phyloP scores from a whole-genome alignment of 306 rosid species.

The Ziziphus jujuba region DNA sequence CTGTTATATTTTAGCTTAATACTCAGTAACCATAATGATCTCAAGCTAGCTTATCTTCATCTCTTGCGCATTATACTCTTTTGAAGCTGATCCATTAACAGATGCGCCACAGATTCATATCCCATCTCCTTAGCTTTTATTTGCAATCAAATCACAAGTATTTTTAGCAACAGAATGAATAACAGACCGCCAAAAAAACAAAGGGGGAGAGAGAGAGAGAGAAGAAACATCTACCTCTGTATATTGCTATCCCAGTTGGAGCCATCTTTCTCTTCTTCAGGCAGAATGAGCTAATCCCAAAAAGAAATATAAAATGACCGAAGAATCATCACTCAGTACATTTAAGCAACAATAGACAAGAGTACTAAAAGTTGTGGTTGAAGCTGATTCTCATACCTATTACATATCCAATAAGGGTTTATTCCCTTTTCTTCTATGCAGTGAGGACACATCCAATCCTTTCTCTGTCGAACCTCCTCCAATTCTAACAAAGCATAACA shows the following conservation, averaged over 20 bases:
- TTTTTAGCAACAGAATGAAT: neutral
- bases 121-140: constrained; percentile 57
- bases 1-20: neutral
- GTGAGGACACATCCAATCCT: constrained; percentile 83
- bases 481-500: constrained; percentile 41
- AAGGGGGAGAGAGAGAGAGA: neutral
- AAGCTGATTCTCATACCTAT: constrained; percentile 47
- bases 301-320: constrained; percentile 10
- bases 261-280: constrained; percentile 53
- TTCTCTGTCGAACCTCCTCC: constrained; percentile 61
- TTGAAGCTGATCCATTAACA: constrained; percentile 64
- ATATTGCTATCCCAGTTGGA: constrained; percentile 74
- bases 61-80: constrained; percentile 25
- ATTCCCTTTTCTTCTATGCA: constrained; percentile 66
- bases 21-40: neutral
- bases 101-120: constrained; percentile 69
- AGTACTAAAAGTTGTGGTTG: neutral
- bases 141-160: constrained; percentile 17
- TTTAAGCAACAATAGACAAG: neutral
- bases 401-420: constrained; percentile 71
- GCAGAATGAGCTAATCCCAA: constrained; percentile 53
- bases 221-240: constrained; percentile 59
- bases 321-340: constrained; percentile 21
- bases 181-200: neutral
- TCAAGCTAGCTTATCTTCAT: neutral